Evolutionary conservation across 1,284 basidiomycete genomes (phyloP).

Genomic region (Naganishia liquefaciens): DNA sequence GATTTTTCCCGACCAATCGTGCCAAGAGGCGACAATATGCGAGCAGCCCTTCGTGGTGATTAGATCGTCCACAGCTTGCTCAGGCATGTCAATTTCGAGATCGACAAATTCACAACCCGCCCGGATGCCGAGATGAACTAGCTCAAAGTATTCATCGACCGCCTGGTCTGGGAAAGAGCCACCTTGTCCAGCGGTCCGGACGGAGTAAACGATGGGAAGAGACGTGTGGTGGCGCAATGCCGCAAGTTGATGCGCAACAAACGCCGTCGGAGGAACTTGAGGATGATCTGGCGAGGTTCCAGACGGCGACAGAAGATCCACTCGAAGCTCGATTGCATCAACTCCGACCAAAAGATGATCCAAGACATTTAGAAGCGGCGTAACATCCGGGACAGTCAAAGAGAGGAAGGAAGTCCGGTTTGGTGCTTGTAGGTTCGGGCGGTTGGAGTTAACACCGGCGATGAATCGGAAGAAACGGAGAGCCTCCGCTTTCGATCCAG

Average conservation of each 20-base stretch:
- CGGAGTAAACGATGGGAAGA: slow-evolving; percentile 89
- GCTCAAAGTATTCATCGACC: slow-evolving; percentile 71
- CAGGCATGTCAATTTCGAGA: slow-evolving; percentile 78
- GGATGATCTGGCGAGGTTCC: slow-evolving; percentile 54
- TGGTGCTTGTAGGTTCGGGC: slow-evolving; percentile 61
- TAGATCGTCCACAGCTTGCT: slow-evolving; percentile 65
- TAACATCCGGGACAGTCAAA: slow-evolving; percentile 86
- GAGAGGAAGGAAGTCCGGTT: slow-evolving; percentile 85
- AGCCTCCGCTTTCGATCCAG: slow-evolving; percentile 51
- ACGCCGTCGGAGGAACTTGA: slow-evolving; percentile 68
- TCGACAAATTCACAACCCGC: slow-evolving; percentile 92
- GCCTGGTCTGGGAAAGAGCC: slow-evolving; percentile 84
- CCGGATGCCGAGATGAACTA: slow-evolving; percentile 77
- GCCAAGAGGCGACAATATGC: slow-evolving; percentile 87
- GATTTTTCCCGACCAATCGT: slow-evolving; percentile 85
- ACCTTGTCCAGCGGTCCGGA: slow-evolving; percentile 83
- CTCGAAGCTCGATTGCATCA: slow-evolving; percentile 90
- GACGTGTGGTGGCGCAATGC: slow-evolving; percentile 73
- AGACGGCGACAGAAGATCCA: slow-evolving; percentile 75
- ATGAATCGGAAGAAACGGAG: slow-evolving; percentile 82
- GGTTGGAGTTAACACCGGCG: slow-evolving; percentile 70
- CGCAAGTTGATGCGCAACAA: slow-evolving; percentile 80
- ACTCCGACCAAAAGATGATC: slow-evolving; percentile 76
- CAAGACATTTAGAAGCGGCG: slow-evolving; percentile 68
- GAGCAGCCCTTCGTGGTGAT: slow-evolving; percentile 67